Evolutionary conservation across 31 red algal genomes (phyloP), one percentile per base, ranked within the genome.

Genomic region (Porphyra umbilicalis): DNA sequence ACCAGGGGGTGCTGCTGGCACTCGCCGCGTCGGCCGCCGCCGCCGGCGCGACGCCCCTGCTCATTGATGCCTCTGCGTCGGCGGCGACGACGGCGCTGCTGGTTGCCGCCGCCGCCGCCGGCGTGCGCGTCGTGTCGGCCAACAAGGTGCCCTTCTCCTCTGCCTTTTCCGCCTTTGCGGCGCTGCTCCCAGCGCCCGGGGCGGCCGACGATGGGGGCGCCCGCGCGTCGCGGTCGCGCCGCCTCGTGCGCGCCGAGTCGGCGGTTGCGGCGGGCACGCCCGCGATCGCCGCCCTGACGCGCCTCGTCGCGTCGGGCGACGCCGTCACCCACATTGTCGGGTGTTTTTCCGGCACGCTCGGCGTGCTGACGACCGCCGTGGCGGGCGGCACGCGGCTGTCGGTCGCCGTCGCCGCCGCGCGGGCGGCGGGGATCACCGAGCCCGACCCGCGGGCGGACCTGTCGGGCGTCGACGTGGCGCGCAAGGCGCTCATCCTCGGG

Each of bases 391-490:
- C 57, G 57, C 57, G 25, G 13, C 57, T 71, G 57, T 71, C 57
- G 20, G 20, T 29, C 13, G 57, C 57, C 57, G 57, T 71, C 57
- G 57, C 57, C 2, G 57, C 18, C 2, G 81, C 81, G 6, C 35
- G 75, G 81, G 39, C 35, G 10, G 75, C 36, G 6, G 83, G 83
- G 9, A 35, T 79, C 35, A 85, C 83, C 57, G 83, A 85, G 78
- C 83, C 83, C 10, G 83, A 85, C 71, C 83, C 83, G 16, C 67
- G 83, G 34, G 83, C 42, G 6, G 83, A 85, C 57, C 15, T 85
- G 39, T 76, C 71, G 6, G 83, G 83, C 33, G 71, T 31, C 34
- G 83, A 85, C 38, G 83, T 85, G 6, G 83, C 83, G 36, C 35
- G 83, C 32, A 85, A 85, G 75, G 71, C 71, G 16, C 31, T 85